Base-by-base conservation (phyloP, 2,329 filamentous ascomycete genomes). In the Plenodomus lindquistii region DNA sequence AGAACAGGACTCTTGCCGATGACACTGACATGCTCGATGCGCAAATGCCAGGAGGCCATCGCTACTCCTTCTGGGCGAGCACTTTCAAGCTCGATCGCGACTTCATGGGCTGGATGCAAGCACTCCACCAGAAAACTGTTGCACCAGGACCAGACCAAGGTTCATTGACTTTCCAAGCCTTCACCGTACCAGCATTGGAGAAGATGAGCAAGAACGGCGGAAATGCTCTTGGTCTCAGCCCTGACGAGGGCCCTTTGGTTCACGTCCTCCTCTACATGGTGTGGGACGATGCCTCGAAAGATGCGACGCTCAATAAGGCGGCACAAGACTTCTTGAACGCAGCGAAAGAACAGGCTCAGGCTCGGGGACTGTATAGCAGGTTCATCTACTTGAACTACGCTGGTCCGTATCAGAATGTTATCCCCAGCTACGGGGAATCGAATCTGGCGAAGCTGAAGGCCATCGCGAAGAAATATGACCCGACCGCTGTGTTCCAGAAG, bases 361-460 rank as follows among this genome's bases (percentile, higher is more conserved):
- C 31, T 10, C 42, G 53, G 4, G 53, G 50, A 2, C 17, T 60
- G n/a, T 45, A 50, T 16, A 48, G 35, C 6, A 42, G 43, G 4
- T 78, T 68, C 47, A 54, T 77, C 21, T 79, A 79, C 60, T 72
- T 78, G 70, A 79, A 79, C 56, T 79, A 79, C 50, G 77, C 74
- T 10, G 68, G 67, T 37, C 62, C 68, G 46, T 73, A 67, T 50
- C 75, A 79, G 54, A 69, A 75, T 49, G 69, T 75, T 1, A 51
- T 79, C 19, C 55, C 61, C 6, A 67, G 72, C 19, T 80, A 79
- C 50, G 76, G 76, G 0, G 40, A 57, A 13, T 56, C 52, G 11
- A 79, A 75, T 37, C 42, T 65, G 35, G 50, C 53, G 16, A 61
- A 51, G 20, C 46, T 65, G 34, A 58, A 59, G 42, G 19, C 20